A percentile compares a stretch with the other conserved stretches of the same genome.
Conservation (phyloP, 208 protist genomes). For the Tetramitus jugosus region DNA sequence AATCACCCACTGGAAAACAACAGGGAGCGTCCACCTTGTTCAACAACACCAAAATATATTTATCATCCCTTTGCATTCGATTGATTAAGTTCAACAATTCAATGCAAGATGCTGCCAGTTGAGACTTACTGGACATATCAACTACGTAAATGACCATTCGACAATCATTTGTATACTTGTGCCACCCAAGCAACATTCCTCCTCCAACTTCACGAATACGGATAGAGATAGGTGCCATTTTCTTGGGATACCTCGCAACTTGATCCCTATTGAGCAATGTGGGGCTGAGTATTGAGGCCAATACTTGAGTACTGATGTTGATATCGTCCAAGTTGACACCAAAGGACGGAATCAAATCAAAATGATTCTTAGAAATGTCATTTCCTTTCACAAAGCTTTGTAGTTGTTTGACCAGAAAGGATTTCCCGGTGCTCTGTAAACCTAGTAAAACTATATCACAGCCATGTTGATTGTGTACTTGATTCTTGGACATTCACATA, state of each 20-base stretch:
- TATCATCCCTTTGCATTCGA: background rate
- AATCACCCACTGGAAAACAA: too few relatives aligned
- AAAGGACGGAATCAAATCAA: background rate
- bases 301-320: too few relatives aligned
- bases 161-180: background rate
- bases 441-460: background rate
- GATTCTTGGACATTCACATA: background rate
- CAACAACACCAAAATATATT: too few relatives aligned
- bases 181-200: background rate
- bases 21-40: too few relatives aligned
- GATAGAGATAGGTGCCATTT: background rate
- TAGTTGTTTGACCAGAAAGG: conserved; percentile 11
- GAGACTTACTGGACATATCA: background rate
- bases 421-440: background rate
- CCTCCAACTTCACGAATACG: conserved; percentile 4
- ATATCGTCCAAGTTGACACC: conserved; percentile 14
- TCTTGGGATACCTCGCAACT: background rate
- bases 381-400: background rate
- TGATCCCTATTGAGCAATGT: too few relatives aligned
- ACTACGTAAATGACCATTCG: background rate
- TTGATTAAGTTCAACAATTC: conserved; percentile 6
- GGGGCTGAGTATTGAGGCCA: too few relatives aligned
- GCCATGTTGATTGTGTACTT: background rate
- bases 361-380: background rate
- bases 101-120: background rate